Conservation (phyloP, 345 rosid genomes). For the Carallia brachiata region DNA sequence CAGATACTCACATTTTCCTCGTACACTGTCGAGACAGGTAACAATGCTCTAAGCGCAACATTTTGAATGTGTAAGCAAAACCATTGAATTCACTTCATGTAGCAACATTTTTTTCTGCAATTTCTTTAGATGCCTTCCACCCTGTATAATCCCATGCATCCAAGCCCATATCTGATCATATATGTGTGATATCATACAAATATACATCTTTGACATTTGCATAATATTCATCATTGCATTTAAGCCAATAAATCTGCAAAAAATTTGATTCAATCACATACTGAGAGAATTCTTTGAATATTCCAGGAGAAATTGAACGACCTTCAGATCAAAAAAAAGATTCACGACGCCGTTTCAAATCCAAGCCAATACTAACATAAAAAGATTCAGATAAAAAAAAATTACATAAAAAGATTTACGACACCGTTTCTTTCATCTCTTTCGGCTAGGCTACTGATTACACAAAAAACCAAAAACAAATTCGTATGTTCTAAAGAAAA, state of each 20-base stretch:
- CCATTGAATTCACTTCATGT: constrained; percentile 67
- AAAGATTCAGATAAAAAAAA: too few relatives aligned
- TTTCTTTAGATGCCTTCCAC: constrained; percentile 66
- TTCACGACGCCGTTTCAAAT: too few relatives aligned
- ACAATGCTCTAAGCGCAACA: constrained; percentile 58
- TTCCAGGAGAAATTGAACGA: constrained; percentile 74
- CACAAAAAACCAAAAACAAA: too few relatives aligned
- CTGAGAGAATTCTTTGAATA: constrained; percentile 77
- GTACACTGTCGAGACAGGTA: constrained; percentile 50
- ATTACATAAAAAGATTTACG: too few relatives aligned
- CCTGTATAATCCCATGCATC: constrained; percentile 71
- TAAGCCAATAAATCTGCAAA: constrained; percentile 51
- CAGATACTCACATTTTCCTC: constrained; percentile 62
- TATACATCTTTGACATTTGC: constrained; percentile 28
- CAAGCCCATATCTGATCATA: constrained; percentile 55
- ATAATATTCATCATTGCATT: constrained; percentile 26
- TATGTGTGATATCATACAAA: constrained; percentile 48
- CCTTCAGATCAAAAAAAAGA: constrained; percentile 39
- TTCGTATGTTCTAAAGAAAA: too few relatives aligned
- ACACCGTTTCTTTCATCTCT: too few relatives aligned
- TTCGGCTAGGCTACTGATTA: too few relatives aligned
- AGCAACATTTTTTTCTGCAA: constrained; percentile 58
- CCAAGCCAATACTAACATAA: too few relatives aligned
- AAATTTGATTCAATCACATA: constrained; percentile 48
- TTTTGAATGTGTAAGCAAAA: constrained; percentile 59